Evolutionary conservation across 495 filamentous ascomycete species (phyloP).

Genomic region (Penicillium riverlandense): DNA sequence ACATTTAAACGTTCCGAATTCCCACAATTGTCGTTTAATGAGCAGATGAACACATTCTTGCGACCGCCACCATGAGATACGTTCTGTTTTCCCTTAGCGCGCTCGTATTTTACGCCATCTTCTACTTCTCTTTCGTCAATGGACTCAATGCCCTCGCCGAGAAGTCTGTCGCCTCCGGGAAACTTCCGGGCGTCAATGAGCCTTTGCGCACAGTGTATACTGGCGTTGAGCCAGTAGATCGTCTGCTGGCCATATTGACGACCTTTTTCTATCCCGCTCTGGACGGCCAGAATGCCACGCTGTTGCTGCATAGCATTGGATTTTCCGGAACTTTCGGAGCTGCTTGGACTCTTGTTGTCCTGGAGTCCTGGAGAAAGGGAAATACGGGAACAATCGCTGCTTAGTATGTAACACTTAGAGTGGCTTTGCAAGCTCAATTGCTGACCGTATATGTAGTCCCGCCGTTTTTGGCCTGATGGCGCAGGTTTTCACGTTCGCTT

Average conservation of each 20-base stretch:
- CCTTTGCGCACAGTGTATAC: constrained; percentile 41
- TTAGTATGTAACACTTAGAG: constrained; percentile 26
- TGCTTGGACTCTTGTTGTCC: constrained; percentile 45
- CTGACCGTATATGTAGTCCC: constrained; percentile 23
- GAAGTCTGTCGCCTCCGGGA: constrained; percentile 20
- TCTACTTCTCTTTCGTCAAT: constrained; percentile 34
- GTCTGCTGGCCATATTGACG: constrained; percentile 37
- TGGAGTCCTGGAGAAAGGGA: constrained; percentile 50
- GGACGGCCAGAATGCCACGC: constrained; percentile 40
- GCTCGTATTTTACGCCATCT: constrained; percentile 34
- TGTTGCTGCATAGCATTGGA: constrained; percentile 39
- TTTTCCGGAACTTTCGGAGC: constrained; percentile 49
- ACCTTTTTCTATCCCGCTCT: constrained; percentile 49
- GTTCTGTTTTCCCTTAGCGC: constrained; percentile 35
- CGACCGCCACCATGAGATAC: constrained; percentile 16
- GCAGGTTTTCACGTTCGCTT: constrained; percentile 47
- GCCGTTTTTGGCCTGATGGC: constrained; percentile 44
- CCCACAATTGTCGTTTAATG: too few species aligned
- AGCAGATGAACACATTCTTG: not conserved
- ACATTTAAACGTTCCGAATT: not conserved
- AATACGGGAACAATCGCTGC: constrained; percentile 45
- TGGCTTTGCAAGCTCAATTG: not conserved
- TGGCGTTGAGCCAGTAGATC: constrained; percentile 41
- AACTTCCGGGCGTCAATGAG: constrained; percentile 32
- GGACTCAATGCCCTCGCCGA: constrained; percentile 25